phyloP scores from a whole-genome alignment of 2,329 filamentous ascomycete genomes.

The Thermoascus crustaceus region DNA sequence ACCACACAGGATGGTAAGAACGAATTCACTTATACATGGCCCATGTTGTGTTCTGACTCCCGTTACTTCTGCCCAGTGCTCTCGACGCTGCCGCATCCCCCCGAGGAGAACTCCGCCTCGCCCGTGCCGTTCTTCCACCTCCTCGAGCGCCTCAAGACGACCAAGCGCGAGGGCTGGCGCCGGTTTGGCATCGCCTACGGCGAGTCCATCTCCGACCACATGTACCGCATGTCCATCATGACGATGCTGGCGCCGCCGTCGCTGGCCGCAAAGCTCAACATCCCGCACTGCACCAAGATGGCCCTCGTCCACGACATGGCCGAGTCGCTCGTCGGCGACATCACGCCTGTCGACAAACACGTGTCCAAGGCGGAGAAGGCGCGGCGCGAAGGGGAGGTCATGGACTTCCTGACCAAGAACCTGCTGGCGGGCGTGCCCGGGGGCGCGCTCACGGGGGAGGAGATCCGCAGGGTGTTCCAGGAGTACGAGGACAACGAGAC shows the following conservation, averaged over 20 bases:
- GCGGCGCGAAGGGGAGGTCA: slow-evolving; percentile 75
- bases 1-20: slow-evolving; percentile 28
- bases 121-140: slow-evolving; percentile 91
- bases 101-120: slow-evolving; percentile 54
- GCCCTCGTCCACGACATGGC: slow-evolving; percentile 97
- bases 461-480: slow-evolving; percentile 77
- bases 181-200: slow-evolving; percentile 68
- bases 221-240: slow-evolving; percentile 99
- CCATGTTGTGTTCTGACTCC: neutral
- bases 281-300: slow-evolving; percentile 85
- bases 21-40: neutral
- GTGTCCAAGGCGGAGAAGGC: slow-evolving; percentile 82
- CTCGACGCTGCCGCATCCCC: slow-evolving; percentile 54
- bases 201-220: slow-evolving; percentile 95
- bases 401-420: slow-evolving; percentile 75
- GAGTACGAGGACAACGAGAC: slow-evolving; percentile 90
- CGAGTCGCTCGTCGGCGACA: slow-evolving; percentile 88
- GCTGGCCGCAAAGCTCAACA: slow-evolving; percentile 63
- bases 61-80: slow-evolving; percentile 44
- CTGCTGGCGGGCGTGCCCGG: slow-evolving; percentile 68
- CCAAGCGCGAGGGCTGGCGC: slow-evolving; percentile 91
- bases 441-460: slow-evolving; percentile 54
- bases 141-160: slow-evolving; percentile 88
- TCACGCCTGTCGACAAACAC: slow-evolving; percentile 76
- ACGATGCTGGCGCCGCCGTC: slow-evolving; percentile 80